Conservation (phyloP, 1,139 yeast genomes). For the Geotrichum histeridarum region DNA sequence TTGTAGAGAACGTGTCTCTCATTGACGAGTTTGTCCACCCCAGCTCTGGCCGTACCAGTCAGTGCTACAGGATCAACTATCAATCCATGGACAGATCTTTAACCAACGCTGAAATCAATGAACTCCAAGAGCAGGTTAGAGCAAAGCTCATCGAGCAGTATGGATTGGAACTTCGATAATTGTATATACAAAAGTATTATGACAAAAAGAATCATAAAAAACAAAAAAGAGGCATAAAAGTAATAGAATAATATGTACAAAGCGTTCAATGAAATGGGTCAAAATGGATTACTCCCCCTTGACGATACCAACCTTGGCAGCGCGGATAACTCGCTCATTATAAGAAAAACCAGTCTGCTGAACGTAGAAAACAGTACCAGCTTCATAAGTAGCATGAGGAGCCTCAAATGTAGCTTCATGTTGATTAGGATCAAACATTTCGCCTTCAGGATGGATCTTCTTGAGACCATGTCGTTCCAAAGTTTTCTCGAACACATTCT, state of each 20-base stretch:
- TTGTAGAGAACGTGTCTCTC: conserved; percentile 77
- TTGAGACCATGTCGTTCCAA: conserved; percentile 72
- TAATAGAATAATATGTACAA: conserved; percentile 3
- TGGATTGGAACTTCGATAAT: conserved; percentile 57
- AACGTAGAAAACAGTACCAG: conserved; percentile 89
- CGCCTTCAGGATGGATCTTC: conserved; percentile 79
- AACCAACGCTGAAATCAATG: conserved; percentile 75
- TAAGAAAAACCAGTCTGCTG: conserved; percentile 87
- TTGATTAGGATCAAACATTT: conserved; percentile 79
- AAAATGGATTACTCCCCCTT: conserved; percentile 40
- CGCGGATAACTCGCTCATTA: conserved; percentile 85
- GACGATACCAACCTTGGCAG: conserved; percentile 95
- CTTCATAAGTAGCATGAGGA: conserved; percentile 82
- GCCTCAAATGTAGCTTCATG: conserved; percentile 93
- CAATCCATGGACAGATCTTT: conserved; percentile 94
- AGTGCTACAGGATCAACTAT: conserved; percentile 84
- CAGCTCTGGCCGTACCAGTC: conserved; percentile 67
- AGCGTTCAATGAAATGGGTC: not conserved
- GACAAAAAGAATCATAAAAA: conserved; percentile 20
- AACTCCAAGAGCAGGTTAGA: conserved; percentile 60
- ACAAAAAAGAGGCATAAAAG: conserved; percentile 3
- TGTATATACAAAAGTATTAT: conserved; percentile 13
- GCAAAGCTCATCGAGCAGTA: conserved; percentile 48
- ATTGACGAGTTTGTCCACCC: conserved; percentile 85
- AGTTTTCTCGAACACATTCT: conserved; percentile 81